phyloP scores from a whole-genome alignment of 2,329 filamentous ascomycete species.

The Sporothrix phasma region DNA sequence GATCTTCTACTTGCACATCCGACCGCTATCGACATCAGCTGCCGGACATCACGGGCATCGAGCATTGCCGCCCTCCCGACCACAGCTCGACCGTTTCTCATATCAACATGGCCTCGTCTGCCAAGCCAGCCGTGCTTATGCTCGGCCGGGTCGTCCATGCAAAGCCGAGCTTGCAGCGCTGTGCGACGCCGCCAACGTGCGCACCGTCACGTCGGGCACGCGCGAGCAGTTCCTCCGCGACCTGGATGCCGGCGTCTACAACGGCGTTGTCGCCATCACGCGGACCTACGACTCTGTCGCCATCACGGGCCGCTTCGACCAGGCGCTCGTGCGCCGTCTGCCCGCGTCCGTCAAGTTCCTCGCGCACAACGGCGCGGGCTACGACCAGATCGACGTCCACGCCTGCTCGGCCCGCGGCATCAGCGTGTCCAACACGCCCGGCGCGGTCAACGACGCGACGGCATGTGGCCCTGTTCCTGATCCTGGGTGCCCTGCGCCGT shows the following conservation, averaged over 20 bases:
- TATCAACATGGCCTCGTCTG: background rate
- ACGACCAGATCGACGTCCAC: conserved; percentile 59
- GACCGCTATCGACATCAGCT: background rate
- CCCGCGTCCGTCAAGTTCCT: conserved; percentile 23
- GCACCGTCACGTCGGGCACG: conserved; percentile 1
- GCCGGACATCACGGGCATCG: background rate
- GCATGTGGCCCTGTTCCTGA: conserved; percentile 62
- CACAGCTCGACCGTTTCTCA: background rate
- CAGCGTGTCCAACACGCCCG: conserved; percentile 57
- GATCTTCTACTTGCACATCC: no score
- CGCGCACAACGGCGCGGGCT: conserved; percentile 35
- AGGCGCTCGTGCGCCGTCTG: background rate
- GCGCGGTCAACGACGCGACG: conserved; percentile 58
- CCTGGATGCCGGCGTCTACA: conserved; percentile 7
- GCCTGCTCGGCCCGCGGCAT: conserved; percentile 51
- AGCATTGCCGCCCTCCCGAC: background rate
- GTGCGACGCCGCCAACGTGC: background rate
- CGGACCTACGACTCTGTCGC: conserved; percentile 2
- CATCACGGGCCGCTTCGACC: conserved; percentile 6
- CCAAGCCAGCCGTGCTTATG: conserved; percentile 9
- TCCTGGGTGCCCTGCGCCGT: conserved; percentile 56
- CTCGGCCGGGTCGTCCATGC: conserved; percentile 3
- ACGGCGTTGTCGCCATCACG: conserved; percentile 5
- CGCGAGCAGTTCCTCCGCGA: conserved; percentile 5
- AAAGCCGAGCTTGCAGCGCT: background rate